These are phyloP conservation scores for Ogataea degrootiae DNA, from an alignment of 805 yeast genomes.

Conservation along the genomic window DNA sequence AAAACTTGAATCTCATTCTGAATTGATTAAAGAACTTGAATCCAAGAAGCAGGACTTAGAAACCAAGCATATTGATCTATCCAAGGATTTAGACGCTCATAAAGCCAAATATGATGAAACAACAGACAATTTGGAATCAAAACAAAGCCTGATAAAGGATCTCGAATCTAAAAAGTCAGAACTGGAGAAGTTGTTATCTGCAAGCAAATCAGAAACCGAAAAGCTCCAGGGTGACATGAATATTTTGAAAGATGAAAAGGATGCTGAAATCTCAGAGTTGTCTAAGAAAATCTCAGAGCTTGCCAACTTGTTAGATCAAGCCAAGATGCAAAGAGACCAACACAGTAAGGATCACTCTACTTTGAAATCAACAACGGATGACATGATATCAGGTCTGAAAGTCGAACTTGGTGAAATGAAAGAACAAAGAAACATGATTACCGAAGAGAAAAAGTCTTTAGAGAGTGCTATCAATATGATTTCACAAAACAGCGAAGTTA, in stretches of 20 bases:
- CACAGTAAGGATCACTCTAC: conserved; percentile 2
- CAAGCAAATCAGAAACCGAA: neutral
- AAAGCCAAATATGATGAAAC: neutral
- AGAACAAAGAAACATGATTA: conserved; percentile 23
- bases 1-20: too few relatives aligned
- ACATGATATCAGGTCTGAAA: conserved; percentile 25
- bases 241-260: neutral
- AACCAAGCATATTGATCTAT: too few relatives aligned
- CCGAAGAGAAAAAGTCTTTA: conserved; percentile 30
- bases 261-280: neutral
- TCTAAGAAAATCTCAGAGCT: neutral
- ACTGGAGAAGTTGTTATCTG: neutral
- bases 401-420: conserved; percentile 20
- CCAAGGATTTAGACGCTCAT: neutral
- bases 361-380: conserved; percentile 12
- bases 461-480: conserved; percentile 29
- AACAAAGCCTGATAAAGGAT: neutral
- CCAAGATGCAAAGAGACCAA: neutral
- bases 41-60: too few relatives aligned
- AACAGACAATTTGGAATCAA: neutral
- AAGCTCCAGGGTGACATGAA: neutral
- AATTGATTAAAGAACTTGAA: too few relatives aligned
- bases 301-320: neutral
- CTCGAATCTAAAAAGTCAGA: neutral
- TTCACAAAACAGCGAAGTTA: conserved; percentile 29